Base-by-base conservation (phyloP, 805 yeast genomes). In the Myxozyma melibiosi region DNA sequence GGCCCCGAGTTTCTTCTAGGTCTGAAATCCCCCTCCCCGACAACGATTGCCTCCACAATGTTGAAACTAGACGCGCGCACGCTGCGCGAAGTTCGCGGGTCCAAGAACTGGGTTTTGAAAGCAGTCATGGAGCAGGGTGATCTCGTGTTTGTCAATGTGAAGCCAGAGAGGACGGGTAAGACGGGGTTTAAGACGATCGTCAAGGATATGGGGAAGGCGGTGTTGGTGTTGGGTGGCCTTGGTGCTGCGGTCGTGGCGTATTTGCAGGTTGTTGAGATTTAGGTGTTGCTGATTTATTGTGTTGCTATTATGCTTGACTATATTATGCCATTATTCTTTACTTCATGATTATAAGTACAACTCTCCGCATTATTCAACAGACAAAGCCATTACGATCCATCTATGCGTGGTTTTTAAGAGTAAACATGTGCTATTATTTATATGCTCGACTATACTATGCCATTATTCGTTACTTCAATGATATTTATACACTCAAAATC, bases 101-200 rank as follows among this genome's bases (percentile, higher is more conserved):
- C 40, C 14, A 42, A 47, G 33, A 20, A 20, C 11, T 49, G 53
- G 53, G 25, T 34, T 4, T 30, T 49, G 22, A 40, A 40, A 30
- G 37, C 41, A 5, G 41, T 49, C 22, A 18, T 33, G n/a, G 16
- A 9, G 11, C 34, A 40, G 11, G 39, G 38, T 4, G 43, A 40
- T 14, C 46, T 49, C 13, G 41, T 47, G 11, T 47, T 47, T 38
- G 33, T 16, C 25, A 46, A 16, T 14, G 41, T 41, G 16, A 16
- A 18, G n/a, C n/a, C n/a, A n/a, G n/a, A n/a, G n/a, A n/a, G n/a
- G n/a, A n/a, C n/a, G n/a, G n/a, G n/a, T n/a, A n/a, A n/a, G n/a
- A n/a, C n/a, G n/a, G n/a, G n/a, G n/a, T n/a, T n/a, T n/a, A 13
- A 25, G 33, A 5, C 33, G 24, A 25, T 42, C 6, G 8, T 42